Evolutionary conservation across 306 rosid species (phyloP), one percentile per base, ranked within the genome.

Genomic region (Prosopis cineraria): DNA sequence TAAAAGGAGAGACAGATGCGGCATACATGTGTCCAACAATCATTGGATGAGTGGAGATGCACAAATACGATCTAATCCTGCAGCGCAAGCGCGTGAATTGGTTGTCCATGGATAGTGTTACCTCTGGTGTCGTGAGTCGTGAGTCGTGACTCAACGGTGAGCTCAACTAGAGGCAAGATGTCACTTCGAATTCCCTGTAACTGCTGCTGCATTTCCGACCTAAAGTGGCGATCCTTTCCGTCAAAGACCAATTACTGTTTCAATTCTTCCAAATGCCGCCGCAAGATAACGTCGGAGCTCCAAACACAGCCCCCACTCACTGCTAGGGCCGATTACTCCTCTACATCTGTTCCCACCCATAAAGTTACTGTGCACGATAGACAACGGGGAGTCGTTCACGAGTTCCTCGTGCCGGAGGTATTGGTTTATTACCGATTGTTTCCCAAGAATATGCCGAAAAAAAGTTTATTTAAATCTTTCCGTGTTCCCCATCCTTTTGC

Each of bases 391-490:
- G 65, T 82, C 43, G 93, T 93, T 78, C 99, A 95, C 84, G 91
- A 95, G 78, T 95, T 95, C 86, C 16, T 84, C 37, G 99, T 95
- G 1, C 97, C 98, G 4, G 98, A 95, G 99, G 99, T 94, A 71
- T 45, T 3, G 0, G 24, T 3, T n/a, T 11, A 22, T 43, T 68
- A 59, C 73, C 31, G 59, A 73, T 72, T 47, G 41, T 59, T 78
- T 75, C 39, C 40, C 40, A 30, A 20, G 39, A 75, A 47, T 48
- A 56, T 47, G 27, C 10, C 16, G 27, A 7, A 58, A 31, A 65
- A 27, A 5, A 22, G 59, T 47, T 60, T 36, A 22, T 27, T 3
- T 36, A 4, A 55, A 24, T 22, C 14, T 55, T 55, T 24, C 30
- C 31, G 7, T 60, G 29, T n/a, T 53, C 67, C 22, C 20, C 19